A percentile compares a stretch with the other conserved stretches of the same genome.
Conservation (phyloP, 164 flowering plant genomes). For the Stephania cephalantha region DNA sequence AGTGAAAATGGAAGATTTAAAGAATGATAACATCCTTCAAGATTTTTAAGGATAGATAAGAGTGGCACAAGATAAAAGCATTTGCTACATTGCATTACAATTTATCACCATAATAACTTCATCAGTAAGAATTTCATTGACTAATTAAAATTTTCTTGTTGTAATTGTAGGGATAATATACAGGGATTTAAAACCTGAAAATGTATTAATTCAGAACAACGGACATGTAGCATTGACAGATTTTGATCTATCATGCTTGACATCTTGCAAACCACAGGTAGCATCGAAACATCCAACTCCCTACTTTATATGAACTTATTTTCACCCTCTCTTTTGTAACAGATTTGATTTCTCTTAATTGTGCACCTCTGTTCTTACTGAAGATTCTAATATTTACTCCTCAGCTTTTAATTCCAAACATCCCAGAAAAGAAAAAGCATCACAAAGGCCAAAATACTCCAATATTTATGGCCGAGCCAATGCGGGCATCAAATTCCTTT, state of each 20-base stretch:
- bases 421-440: slow-evolving; percentile 57
- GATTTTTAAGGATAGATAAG: background rate
- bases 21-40: background rate
- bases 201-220: slow-evolving; percentile 64
- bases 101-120: background rate
- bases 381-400: slow-evolving; percentile 11
- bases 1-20: no score
- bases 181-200: slow-evolving; percentile 97
- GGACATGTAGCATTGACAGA: slow-evolving; percentile 90
- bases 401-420: slow-evolving; percentile 68
- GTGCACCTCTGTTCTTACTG: slow-evolving; percentile 4
- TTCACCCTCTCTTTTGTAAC: background rate
- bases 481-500: slow-evolving; percentile 97
- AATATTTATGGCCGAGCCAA: slow-evolving; percentile 92
- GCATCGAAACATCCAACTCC: background rate
- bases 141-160: background rate
- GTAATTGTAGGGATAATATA: slow-evolving; percentile 75
- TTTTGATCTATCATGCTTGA: slow-evolving; percentile 93
- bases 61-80: background rate
- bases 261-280: slow-evolving; percentile 97
- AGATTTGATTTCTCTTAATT: background rate
- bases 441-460: slow-evolving; percentile 55
- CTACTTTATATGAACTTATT: slow-evolving; percentile 3
- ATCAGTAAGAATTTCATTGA: background rate
- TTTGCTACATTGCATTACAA: background rate